Evolutionary conservation across 768 basidiomycete species (phyloP), one percentile per base, ranked within the genome.

Genomic region (Leucosporidium scottii): DNA sequence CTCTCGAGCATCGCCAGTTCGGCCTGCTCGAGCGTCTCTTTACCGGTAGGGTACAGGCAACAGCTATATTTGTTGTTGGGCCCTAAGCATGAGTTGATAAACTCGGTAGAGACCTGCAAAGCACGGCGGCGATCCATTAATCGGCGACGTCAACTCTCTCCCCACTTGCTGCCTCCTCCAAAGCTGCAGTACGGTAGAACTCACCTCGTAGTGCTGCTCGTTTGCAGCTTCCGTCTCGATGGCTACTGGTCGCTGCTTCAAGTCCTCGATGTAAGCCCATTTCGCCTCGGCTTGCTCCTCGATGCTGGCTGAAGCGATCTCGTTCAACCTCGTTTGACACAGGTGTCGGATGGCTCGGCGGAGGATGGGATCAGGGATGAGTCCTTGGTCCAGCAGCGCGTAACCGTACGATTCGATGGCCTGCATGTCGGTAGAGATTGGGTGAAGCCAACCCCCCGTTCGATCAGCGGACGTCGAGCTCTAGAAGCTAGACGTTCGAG

Each of bases 201-300:
- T 47, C 7, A 86, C 86, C 80, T 88, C 86, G 76, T 88, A 88
- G 73, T 88, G 86, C 76, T 88, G 87, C 74, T 88, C 85, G 70
- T 89, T 88, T 25, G 86, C 87, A 74, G 85, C 86, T 49, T 84
- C 82, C 1, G 86, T 82, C 17, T 83, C 80, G 67, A 84, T 85
- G 4, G 86, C 86, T 49, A 88, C 85, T 5, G 25, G 39, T 82
- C 83, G 87, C 84, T 87, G 86, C 75, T 88, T 88, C 18, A 83
- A 82, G 3, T 81, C 82, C 79, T 86, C 84, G 73, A 86, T 86
- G 18, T 81, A 82, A 57, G 83, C 83, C 59, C 85, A 81, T 23
- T 83, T 82, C 34, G 85, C 85, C 6, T 61, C 60, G 49, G 36
- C 60, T 30, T 28, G 28, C 20, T 49, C 60, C 31, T 23, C 49